A percentile compares a stretch with the other conserved stretches of the same genome.
phyloP scores from a whole-genome alignment of 1,284 basidiomycete species.

The Cryptococcus maquisensis region DNA sequence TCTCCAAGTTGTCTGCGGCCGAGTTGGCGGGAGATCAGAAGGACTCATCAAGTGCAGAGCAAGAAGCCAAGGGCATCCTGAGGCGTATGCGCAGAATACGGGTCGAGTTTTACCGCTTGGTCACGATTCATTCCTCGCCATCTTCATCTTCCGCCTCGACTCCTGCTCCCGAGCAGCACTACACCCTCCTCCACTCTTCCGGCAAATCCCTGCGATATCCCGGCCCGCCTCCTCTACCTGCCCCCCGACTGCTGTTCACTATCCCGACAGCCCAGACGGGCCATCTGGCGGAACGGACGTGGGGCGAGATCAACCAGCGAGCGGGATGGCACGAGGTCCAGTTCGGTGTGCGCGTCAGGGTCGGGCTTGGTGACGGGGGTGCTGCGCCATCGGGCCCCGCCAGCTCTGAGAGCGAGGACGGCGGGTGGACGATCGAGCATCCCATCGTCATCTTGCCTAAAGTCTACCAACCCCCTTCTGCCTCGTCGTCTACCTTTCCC shows the following conservation, averaged over 20 bases:
- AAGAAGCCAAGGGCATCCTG: slow-evolving; percentile 32
- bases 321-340: slow-evolving; percentile 36
- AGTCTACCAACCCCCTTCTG: slow-evolving; percentile 3
- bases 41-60: slow-evolving; percentile 11
- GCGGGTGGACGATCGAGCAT: neutral
- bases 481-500: neutral
- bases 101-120: slow-evolving; percentile 38
- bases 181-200: slow-evolving; percentile 36
- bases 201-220: slow-evolving; percentile 48
- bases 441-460: neutral
- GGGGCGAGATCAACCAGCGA: slow-evolving; percentile 38
- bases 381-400: neutral
- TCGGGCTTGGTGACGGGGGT: slow-evolving; percentile 35
- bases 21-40: no score
- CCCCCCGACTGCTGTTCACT: slow-evolving; percentile 45
- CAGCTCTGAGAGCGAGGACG: neutral
- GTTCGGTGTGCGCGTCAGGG: slow-evolving; percentile 39
- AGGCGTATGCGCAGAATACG: slow-evolving; percentile 38
- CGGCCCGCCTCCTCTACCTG: slow-evolving; percentile 28
- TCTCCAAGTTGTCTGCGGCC: neutral
- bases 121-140: slow-evolving; percentile 13
- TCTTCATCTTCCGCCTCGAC: neutral
- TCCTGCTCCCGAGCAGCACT: slow-evolving; percentile 8
- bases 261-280: slow-evolving; percentile 34
- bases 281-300: slow-evolving; percentile 29